Base-by-base conservation (phyloP, 1,139 yeast genomes). In the Geotrichum histeridarum region DNA sequence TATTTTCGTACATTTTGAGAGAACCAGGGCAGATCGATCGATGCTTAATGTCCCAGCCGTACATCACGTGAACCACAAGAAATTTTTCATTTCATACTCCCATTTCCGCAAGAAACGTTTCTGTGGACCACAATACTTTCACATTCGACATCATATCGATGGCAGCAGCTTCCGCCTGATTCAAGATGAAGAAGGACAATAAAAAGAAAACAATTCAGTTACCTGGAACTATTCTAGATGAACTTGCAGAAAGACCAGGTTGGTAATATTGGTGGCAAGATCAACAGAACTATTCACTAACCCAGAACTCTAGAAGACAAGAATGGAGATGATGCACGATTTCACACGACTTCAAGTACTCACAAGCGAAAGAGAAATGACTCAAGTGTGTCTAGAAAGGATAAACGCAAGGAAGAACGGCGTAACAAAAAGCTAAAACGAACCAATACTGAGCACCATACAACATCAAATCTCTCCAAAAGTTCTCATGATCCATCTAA, bases 371-470 rank as follows among this genome's bases (percentile, higher is more conserved):
- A 46, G 30, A 33, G 49, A 15, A 33, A 37, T 6, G 49, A 35
- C 17, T 8, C 32, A 4, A 36, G 22, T 3, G 41, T 43, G 36
- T 45, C 43, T 32, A 51, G 66, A 8, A 63, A 63, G 36, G 63
- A 63, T 42, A 35, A 54, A 31, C 58, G 67, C 4, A 63, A 59
- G 35, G 64, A 60, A 47, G 57, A 57, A 45, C 53, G 66, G 12
- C 52, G 54, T 14, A 41, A 42, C 18, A 62, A 63, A 42, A 57
- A 59, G 42, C 57, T 48, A 35, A 60, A 57, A 43, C 50, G 47
- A 4, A 22, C 30, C 30, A 35, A 49, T 27, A 15, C 52, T 9
- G 46, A 48, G 22, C 44, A 41, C 4, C 41, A 43, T 37, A 38
- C 55, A 36, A 37, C 39, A 7, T 42, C 47, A 33, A 42, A 50